phyloP scores from a whole-genome alignment of 2,329 filamentous ascomycete genomes.

The Aspergillus sp. region DNA sequence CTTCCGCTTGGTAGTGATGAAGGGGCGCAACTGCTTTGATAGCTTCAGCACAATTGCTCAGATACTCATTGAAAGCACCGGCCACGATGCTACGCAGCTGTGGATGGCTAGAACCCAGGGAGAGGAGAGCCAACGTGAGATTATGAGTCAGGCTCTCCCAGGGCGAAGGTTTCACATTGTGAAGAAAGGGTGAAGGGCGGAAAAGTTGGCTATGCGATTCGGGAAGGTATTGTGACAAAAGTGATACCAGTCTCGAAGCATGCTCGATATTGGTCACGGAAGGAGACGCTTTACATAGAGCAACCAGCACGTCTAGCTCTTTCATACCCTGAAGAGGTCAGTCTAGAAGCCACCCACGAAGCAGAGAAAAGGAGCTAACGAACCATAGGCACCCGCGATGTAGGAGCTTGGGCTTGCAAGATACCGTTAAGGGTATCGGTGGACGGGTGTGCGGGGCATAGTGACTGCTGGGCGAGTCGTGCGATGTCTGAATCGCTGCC shows the following conservation, averaged over 20 bases:
- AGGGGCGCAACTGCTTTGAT: conserved; percentile 59
- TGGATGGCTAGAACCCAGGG: conserved; percentile 72
- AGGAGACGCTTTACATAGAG: conserved; percentile 86
- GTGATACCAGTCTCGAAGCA: conserved; percentile 75
- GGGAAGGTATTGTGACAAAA: conserved; percentile 80
- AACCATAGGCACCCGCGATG: conserved; percentile 45
- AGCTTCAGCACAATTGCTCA: conserved; percentile 68
- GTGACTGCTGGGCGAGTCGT: conserved; percentile 38
- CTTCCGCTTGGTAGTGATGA: conserved; percentile 59
- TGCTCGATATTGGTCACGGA: conserved; percentile 69
- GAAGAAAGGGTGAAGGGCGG: conserved; percentile 76
- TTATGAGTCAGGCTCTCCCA: conserved; percentile 81
- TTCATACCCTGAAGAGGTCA: conserved; percentile 66
- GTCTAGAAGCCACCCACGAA: conserved; percentile 7
- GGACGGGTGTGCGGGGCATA: conserved; percentile 23
- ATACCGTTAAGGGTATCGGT: conserved; percentile 41
- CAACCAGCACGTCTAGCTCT: conserved; percentile 88
- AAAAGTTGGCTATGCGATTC: conserved; percentile 81
- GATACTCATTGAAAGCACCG: conserved; percentile 69
- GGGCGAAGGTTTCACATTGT: conserved; percentile 80
- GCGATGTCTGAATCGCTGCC: conserved; percentile 38
- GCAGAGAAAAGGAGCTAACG: conserved; percentile 10
- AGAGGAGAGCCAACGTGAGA: conserved; percentile 78
- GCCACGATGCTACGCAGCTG: conserved; percentile 67
- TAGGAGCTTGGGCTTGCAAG: conserved; percentile 38